Evolutionary conservation across 768 basidiomycete species (phyloP).

Genomic region (Lactarius quietus): DNA sequence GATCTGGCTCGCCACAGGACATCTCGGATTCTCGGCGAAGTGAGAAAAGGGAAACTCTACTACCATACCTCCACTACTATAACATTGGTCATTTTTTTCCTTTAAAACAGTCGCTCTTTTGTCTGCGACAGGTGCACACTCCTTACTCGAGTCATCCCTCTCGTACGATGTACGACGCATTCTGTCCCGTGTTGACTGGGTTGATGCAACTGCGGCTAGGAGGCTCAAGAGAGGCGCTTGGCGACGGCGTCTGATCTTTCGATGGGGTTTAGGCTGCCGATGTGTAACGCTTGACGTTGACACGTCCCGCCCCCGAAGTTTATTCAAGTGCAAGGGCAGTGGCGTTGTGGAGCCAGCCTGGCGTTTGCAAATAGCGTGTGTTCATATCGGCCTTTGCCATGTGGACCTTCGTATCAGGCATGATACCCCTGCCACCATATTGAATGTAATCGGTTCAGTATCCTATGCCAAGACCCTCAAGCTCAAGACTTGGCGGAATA

Average conservation of each 20-base stretch:
- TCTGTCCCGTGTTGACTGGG: conserved; percentile 45
- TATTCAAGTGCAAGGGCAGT: not conserved
- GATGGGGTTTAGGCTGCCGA: not conserved
- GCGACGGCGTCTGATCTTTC: conserved; percentile 7
- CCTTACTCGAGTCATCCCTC: conserved; percentile 37
- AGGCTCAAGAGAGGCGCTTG: not conserved
- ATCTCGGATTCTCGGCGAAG: not conserved
- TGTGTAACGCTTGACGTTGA: not conserved
- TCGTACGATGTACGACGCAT: conserved; percentile 39
- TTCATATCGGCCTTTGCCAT: not conserved
- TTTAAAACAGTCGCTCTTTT: not conserved
- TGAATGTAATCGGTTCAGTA: not conserved
- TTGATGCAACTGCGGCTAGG: conserved; percentile 42
- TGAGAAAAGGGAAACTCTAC: not conserved
- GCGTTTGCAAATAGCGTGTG: conserved; percentile 40
- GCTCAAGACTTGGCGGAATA: not conserved
- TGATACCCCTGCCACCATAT: not conserved
- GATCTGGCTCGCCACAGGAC: conserved; percentile 3
- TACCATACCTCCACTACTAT: not conserved
- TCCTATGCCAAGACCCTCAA: not conserved
- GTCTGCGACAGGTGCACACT: not conserved
- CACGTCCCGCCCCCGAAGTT: not conserved
- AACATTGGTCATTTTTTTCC: not conserved
- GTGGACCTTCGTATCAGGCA: not conserved
- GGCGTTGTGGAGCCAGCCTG: conserved; percentile 34